These are phyloP conservation scores for Coniferiporia sulphurascens DNA, from an alignment of 1,284 basidiomycete genomes.

Conservation along the genomic window DNA sequence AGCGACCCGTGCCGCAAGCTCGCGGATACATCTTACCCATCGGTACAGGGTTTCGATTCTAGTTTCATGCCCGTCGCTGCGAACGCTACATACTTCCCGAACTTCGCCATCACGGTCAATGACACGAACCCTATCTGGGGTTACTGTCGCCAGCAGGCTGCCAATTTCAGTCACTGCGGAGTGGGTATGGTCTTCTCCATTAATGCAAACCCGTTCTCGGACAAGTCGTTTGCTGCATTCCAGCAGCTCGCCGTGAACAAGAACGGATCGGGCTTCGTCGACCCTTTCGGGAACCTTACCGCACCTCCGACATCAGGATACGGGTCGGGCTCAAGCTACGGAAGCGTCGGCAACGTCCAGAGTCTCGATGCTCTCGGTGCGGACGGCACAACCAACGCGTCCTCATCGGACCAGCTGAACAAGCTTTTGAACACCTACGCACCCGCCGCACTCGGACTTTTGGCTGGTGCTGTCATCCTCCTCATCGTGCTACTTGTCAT, in stretches of 20 bases:
- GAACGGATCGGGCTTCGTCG: slow-evolving; percentile 19
- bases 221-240: slow-evolving; percentile 29
- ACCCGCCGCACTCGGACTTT: slow-evolving; percentile 6
- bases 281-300: slow-evolving; percentile 13
- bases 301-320: not conserved
- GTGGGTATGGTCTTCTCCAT: slow-evolving; percentile 50
- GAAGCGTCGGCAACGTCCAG: not conserved
- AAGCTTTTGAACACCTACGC: slow-evolving; percentile 10
- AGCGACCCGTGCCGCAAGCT: slow-evolving; percentile 23
- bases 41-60: slow-evolving; percentile 20
- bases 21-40: slow-evolving; percentile 15
- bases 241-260: slow-evolving; percentile 21
- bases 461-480: slow-evolving; percentile 5
- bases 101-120: slow-evolving; percentile 24
- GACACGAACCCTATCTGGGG: slow-evolving; percentile 45
- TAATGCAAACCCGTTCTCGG: slow-evolving; percentile 34
- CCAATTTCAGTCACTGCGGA: slow-evolving; percentile 32
- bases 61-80: slow-evolving; percentile 28
- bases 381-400: not conserved
- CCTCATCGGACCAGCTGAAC: slow-evolving; percentile 2
- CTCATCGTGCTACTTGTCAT: slow-evolving; percentile 9
- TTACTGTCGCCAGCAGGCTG: slow-evolving; percentile 38
- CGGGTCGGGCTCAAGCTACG: not conserved
- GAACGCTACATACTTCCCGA: slow-evolving; percentile 16
- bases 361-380: not conserved